These are phyloP conservation scores for Aeschynomene evenia DNA, from an alignment of 306 rosid genomes.

Conservation along the genomic window DNA sequence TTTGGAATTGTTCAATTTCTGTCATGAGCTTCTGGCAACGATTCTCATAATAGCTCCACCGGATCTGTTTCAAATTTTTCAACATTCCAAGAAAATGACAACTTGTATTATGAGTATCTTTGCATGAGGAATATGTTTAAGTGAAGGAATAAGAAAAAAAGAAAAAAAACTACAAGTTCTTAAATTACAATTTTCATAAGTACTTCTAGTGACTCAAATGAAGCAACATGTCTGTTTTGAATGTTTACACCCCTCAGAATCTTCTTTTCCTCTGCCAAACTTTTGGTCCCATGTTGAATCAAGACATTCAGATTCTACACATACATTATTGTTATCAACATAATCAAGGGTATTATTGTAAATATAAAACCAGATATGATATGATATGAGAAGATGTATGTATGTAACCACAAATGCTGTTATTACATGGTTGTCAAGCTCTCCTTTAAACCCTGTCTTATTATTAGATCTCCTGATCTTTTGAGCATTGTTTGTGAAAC, in stretches of 20 bases:
- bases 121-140: neutral
- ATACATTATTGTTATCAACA: neutral
- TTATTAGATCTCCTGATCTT: neutral
- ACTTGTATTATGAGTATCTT: no score
- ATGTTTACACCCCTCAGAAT: conserved; percentile 11
- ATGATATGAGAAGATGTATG: neutral
- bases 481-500: neutral
- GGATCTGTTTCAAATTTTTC: conserved; percentile 28
- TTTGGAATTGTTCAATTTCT: conserved; percentile 25
- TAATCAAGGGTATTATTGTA: neutral
- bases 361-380: neutral
- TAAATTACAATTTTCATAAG: conserved; percentile 15
- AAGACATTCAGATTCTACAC: conserved; percentile 12
- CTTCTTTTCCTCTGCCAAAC: conserved; percentile 14
- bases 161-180: neutral
- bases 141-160: no score
- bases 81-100: conserved; percentile 1
- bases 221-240: neutral
- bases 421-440: conserved; percentile 20
- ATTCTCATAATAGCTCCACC: neutral
- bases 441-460: neutral
- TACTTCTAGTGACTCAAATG: conserved; percentile 20
- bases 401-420: neutral
- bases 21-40: conserved; percentile 19
- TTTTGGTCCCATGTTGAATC: conserved; percentile 23